Percentiles rank a stretch among this genome's conserved stretches.
Evolutionary conservation across 2,329 filamentous ascomycete genomes (phyloP).

Genomic region (Pseudopithomyces maydicus): DNA sequence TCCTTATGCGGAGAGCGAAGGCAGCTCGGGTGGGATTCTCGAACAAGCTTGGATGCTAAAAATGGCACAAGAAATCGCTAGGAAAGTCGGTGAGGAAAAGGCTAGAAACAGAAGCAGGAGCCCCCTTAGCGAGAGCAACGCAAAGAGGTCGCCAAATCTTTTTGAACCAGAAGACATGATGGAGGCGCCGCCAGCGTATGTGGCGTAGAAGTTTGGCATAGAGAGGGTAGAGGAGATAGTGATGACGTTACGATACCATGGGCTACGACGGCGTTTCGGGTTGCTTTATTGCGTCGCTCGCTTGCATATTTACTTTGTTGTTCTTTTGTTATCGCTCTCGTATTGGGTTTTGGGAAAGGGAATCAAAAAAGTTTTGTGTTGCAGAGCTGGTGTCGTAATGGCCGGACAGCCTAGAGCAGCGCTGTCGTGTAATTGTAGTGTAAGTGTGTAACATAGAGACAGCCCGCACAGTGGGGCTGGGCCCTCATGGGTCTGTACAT

Average conservation of each 20-base stretch:
- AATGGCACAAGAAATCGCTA: constrained; percentile 90
- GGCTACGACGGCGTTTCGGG: constrained; percentile 1
- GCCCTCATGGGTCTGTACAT: too few relatives aligned
- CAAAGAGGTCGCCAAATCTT: constrained; percentile 19
- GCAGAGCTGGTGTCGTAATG: too few relatives aligned
- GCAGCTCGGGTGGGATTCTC: constrained; percentile 59
- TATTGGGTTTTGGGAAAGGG: too few relatives aligned
- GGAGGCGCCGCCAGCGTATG: constrained; percentile 42
- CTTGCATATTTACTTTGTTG: background rate
- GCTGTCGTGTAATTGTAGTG: too few relatives aligned
- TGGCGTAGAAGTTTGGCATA: constrained; percentile 22
- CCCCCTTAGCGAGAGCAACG: constrained; percentile 10
- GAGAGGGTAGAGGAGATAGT: background rate
- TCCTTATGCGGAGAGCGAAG: constrained; percentile 25
- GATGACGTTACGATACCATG: constrained; percentile 7
- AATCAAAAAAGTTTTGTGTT: too few relatives aligned
- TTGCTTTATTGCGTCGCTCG: background rate
- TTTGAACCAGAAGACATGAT: constrained; percentile 33
- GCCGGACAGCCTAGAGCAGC: too few relatives aligned
- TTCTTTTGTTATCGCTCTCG: background rate
- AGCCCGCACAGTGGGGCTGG: too few relatives aligned
- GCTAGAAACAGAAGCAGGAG: constrained; percentile 23
- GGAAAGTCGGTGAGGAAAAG: constrained; percentile 88
- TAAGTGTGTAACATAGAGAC: too few relatives aligned
- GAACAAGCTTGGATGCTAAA: constrained; percentile 89